phyloP scores from a whole-genome alignment of 106 monocot species.

The Allium fistulosum region DNA sequence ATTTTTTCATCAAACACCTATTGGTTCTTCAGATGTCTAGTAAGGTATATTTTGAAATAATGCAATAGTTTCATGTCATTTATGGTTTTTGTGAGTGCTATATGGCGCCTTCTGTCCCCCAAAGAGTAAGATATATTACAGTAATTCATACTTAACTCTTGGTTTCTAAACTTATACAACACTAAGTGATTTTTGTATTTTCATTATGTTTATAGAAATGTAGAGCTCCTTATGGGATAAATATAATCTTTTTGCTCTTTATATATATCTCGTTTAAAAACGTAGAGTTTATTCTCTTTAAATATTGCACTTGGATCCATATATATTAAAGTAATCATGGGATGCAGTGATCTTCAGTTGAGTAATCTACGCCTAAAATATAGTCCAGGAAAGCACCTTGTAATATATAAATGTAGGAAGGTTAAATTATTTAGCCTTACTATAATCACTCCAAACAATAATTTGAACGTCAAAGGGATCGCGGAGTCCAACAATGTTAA shows the following conservation, averaged over 20 bases:
- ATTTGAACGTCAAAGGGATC: conserved; percentile 6
- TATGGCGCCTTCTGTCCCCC: conserved; percentile 7
- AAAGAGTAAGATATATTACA: background rate
- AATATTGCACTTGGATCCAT: background rate
- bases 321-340: background rate
- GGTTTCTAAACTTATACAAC: background rate
- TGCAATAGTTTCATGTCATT: too few species aligned
- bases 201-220: background rate
- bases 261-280: background rate
- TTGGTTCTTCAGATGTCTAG: too few species aligned
- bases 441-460: background rate
- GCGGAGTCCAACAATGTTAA: background rate
- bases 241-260: too few species aligned
- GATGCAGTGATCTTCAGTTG: background rate
- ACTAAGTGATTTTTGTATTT: background rate
- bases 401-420: background rate
- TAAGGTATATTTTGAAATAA: too few species aligned
- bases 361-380: background rate
- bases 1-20: too few species aligned
- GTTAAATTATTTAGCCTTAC: background rate
- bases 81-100: conserved; percentile 2
- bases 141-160: background rate
- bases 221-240: conserved; percentile 8
- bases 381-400: conserved; percentile 6
- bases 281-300: background rate